These are phyloP conservation scores for Saccharomyces hybrid DNA, from an alignment of 1,139 yeast species.

Conservation along the genomic window DNA sequence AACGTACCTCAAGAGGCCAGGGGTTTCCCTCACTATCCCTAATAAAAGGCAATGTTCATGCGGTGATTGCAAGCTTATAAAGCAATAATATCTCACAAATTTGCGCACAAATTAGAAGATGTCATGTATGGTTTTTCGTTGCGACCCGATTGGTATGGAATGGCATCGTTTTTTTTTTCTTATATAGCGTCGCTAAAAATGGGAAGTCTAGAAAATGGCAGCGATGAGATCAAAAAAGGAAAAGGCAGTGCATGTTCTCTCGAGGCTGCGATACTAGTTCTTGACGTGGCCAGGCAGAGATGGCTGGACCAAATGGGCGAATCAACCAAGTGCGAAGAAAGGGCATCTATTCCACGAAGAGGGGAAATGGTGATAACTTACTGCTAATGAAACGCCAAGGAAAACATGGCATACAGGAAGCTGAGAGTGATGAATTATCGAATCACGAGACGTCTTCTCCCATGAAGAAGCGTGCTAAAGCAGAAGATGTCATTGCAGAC, in stretches of 20 bases:
- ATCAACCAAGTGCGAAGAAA: not conserved
- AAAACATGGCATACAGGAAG: not conserved
- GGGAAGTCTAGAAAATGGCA: not conserved
- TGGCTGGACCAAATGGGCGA: not conserved
- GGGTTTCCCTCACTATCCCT: no score
- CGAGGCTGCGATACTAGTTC: not conserved
- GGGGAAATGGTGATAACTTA: not conserved
- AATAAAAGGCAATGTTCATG: no score
- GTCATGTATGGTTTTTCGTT: not conserved
- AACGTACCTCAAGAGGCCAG: not conserved
- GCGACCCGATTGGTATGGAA: not conserved
- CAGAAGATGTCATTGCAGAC: not conserved
- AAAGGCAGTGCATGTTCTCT: not conserved
- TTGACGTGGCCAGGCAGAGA: not conserved
- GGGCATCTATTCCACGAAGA: not conserved
- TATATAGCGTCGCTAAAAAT: not conserved
- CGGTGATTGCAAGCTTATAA: not conserved
- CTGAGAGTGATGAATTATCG: not conserved
- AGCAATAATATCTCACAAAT: not conserved
- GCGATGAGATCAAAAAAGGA: not conserved
- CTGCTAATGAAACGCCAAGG: not conserved
- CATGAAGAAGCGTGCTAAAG: not conserved
- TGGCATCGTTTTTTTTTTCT: not conserved
- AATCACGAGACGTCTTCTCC: not conserved
- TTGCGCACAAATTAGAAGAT: not conserved